A percentile compares a stretch with the other conserved stretches of the same genome.
Evolutionary conservation across 345 rosid genomes (phyloP).

Genomic region (Lumnitzera racemosa): DNA sequence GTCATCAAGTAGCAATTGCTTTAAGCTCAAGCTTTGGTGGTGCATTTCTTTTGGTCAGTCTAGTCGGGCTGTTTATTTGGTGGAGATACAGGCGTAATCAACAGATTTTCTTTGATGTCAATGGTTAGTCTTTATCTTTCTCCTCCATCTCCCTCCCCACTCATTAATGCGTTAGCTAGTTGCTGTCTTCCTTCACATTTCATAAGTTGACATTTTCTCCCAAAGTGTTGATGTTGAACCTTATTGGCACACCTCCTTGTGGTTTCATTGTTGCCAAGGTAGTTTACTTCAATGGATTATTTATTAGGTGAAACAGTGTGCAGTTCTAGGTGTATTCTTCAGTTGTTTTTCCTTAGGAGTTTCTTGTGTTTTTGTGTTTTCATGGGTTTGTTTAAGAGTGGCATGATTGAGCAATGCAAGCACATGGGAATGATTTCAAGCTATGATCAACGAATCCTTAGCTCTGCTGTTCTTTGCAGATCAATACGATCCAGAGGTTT

Average conservation of each 20-base stretch:
- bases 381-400: too few species aligned
- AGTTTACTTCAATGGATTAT: too few species aligned
- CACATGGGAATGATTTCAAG: not conserved
- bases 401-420: too few species aligned
- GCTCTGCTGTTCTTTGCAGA: constrained; percentile 38
- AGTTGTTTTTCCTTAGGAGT: not conserved
- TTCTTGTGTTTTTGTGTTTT: too few species aligned
- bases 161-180: too few species aligned
- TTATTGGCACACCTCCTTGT: not conserved
- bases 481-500: constrained; percentile 81
- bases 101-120: constrained; percentile 94
- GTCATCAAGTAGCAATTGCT: constrained; percentile 70
- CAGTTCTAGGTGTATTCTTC: not conserved
- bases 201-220: not conserved
- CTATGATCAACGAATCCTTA: constrained; percentile 5
- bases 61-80: constrained; percentile 67
- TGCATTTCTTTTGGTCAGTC: constrained; percentile 47
- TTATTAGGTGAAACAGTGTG: not conserved
- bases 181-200: not conserved
- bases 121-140: constrained; percentile 45
- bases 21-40: constrained; percentile 83
- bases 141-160: not conserved
- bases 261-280: not conserved
- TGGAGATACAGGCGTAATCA: constrained; percentile 84
- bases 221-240: not conserved